Percentiles rank a stretch among this genome's conserved stretches.
Evolutionary conservation across 2,329 filamentous ascomycete genomes (phyloP).

Genomic region (Rutstroemia sp.): DNA sequence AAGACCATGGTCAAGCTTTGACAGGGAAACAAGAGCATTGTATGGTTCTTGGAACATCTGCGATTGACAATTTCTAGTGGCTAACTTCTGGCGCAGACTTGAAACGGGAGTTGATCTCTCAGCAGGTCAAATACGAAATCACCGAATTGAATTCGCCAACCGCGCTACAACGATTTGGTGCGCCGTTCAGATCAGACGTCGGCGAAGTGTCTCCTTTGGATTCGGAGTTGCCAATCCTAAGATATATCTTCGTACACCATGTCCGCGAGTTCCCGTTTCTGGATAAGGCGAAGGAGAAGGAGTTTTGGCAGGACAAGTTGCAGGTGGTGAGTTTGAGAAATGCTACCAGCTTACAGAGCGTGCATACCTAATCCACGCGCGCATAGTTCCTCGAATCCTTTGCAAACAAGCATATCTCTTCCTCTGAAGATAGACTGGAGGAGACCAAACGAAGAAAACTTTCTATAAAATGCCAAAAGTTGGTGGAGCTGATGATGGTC

Average conservation of each 20-base stretch:
- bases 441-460: conserved; percentile 93
- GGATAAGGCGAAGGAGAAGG: conserved; percentile 93
- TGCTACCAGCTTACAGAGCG: background rate
- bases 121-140: conserved; percentile 87
- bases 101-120: conserved; percentile 87
- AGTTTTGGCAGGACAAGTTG: conserved; percentile 98
- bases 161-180: conserved; percentile 88
- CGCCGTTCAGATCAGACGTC: conserved; percentile 85
- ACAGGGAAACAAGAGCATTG: conserved; percentile 98
- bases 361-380: conserved; percentile 7
- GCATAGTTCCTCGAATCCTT: conserved; percentile 89
- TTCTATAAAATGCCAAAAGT: conserved; percentile 85
- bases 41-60: conserved; percentile 38
- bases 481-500: conserved; percentile 99
- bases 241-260: conserved; percentile 97
- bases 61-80: background rate
- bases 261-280: conserved; percentile 96
- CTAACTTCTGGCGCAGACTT: conserved; percentile 53
- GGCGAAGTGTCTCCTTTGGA: conserved; percentile 91
- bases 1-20: conserved; percentile 36
- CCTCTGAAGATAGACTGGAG: conserved; percentile 90
- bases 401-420: conserved; percentile 93
- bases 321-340: conserved; percentile 63
- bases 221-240: conserved; percentile 84
- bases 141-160: conserved; percentile 90